These are phyloP conservation scores for Dichotomocladium elegans DNA, from an alignment of 371 early-diverging fungal species.

Conservation along the genomic window DNA sequence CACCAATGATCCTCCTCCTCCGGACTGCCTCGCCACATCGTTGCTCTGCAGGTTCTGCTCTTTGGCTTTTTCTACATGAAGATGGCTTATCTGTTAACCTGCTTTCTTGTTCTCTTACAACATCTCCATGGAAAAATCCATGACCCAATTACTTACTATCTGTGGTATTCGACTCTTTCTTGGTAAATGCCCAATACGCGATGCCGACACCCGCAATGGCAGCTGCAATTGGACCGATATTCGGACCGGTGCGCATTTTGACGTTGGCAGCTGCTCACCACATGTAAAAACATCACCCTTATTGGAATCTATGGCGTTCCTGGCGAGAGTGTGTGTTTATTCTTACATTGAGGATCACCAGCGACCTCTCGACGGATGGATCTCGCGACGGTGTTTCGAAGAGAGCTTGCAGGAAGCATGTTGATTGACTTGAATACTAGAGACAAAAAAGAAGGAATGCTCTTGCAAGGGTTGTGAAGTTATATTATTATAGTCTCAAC, in stretches of 20 bases:
- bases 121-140: neutral
- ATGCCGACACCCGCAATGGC: conserved; percentile 1
- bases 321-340: too few species aligned
- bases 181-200: neutral
- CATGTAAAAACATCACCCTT: neutral
- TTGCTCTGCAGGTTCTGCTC: neutral
- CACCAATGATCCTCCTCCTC: neutral
- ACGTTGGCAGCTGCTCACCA: neutral
- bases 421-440: neutral
- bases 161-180: neutral
- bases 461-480: too few species aligned
- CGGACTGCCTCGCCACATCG: neutral
- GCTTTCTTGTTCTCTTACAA: too few species aligned
- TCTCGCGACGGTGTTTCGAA: too few species aligned
- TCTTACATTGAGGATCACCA: neutral
- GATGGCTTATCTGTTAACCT: too few species aligned
- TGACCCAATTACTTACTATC: neutral
- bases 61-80: neutral
- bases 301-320: neutral
- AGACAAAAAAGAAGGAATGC: neutral
- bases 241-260: conserved; percentile 4
- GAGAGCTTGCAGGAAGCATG: neutral
- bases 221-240: neutral
- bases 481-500: too few species aligned
- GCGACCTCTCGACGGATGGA: too few species aligned